A percentile compares a stretch with the other conserved stretches of the same genome.
phyloP scores from a whole-genome alignment of 768 basidiomycete species.

The Mycena rebaudengoi region DNA sequence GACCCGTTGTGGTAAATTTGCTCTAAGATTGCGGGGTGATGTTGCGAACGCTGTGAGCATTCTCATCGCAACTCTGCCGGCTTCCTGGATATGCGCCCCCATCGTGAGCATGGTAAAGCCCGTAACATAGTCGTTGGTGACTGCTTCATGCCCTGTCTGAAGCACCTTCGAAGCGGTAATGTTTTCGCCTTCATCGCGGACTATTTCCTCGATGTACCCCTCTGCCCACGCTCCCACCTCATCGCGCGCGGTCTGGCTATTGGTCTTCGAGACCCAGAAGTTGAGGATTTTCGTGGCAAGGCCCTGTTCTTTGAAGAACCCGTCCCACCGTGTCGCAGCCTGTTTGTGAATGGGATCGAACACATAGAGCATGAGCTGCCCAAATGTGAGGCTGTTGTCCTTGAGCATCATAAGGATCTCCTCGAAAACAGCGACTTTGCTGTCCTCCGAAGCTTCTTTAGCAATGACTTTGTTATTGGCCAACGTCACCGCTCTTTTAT shows the following conservation, averaged over 20 bases:
- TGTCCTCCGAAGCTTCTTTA: background rate
- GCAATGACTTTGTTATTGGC: background rate
- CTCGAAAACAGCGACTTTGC: constrained; percentile 3
- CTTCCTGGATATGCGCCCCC: background rate
- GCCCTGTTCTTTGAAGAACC: constrained; percentile 31
- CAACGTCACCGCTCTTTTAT: background rate
- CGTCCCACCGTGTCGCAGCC: constrained; percentile 27
- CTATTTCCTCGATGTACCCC: constrained; percentile 19
- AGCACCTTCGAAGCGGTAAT: constrained; percentile 29
- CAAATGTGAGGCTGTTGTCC: constrained; percentile 12
- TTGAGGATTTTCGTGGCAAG: constrained; percentile 28
- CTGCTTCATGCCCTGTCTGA: constrained; percentile 16
- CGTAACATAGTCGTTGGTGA: constrained; percentile 18
- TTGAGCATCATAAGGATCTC: constrained; percentile 3
- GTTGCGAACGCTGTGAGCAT: constrained; percentile 30
- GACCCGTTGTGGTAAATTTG: background rate
- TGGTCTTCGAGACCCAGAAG: constrained; percentile 33
- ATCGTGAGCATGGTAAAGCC: constrained; percentile 17
- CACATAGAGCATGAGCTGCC: constrained; percentile 34
- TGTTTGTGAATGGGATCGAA: constrained; percentile 31
- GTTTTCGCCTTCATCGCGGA: constrained; percentile 28
- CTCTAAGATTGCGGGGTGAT: constrained; percentile 11
- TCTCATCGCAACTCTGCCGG: constrained; percentile 18
- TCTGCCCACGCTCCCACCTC: constrained; percentile 36
- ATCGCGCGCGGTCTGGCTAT: constrained; percentile 18